Conservation (phyloP, 1,284 basidiomycete species). For the Ganoderma lucidum region DNA sequence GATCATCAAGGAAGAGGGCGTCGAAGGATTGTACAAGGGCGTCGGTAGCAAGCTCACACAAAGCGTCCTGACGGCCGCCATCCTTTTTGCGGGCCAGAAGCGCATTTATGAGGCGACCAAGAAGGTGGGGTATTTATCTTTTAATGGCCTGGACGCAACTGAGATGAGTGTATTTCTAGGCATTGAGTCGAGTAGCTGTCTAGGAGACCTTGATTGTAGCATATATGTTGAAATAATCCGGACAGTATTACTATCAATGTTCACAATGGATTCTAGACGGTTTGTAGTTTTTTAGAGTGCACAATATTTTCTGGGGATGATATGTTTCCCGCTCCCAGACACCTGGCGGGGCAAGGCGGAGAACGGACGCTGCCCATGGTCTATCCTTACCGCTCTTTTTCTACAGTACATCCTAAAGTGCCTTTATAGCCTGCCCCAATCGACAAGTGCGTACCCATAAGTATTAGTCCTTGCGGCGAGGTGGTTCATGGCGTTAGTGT, state of each 20-base stretch:
- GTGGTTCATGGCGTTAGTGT: neutral
- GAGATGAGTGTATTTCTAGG: constrained; percentile 8
- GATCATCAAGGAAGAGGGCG: constrained; percentile 80
- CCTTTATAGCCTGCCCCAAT: neutral
- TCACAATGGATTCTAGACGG: neutral
- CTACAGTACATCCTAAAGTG: neutral
- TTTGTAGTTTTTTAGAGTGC: constrained; percentile 2
- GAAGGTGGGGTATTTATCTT: constrained; percentile 46
- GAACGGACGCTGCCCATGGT: neutral
- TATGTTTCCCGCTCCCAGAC: neutral
- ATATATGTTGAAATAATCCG: neutral
- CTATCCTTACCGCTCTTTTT: neutral
- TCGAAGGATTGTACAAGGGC: constrained; percentile 86
- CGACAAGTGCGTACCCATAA: too few relatives aligned
- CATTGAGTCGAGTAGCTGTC: constrained; percentile 22
- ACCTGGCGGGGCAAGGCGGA: neutral
- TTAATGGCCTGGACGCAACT: neutral
- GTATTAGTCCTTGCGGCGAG: too few relatives aligned
- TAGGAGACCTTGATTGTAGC: constrained; percentile 4
- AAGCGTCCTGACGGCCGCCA: constrained; percentile 90
- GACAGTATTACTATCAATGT: neutral
- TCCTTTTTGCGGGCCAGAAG: constrained; percentile 87
- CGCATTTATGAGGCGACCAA: constrained; percentile 77
- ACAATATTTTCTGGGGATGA: neutral
- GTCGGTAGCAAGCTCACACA: constrained; percentile 87